Evolutionary conservation across 257 asterid species (phyloP).

Genomic region (Nicotiana undulata): DNA sequence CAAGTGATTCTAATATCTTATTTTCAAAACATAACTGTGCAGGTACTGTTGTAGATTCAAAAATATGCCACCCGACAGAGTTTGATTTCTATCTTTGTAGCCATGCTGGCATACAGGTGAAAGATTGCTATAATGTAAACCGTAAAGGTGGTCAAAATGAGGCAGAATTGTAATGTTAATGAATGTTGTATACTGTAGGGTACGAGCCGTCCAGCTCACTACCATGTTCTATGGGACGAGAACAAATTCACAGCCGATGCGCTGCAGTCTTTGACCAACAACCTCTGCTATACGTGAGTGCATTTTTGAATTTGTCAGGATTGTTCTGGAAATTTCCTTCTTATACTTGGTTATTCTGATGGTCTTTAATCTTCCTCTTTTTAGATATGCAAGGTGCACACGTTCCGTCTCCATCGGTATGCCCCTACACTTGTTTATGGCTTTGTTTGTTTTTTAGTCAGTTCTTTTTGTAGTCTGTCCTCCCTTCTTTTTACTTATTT

Average conservation of each 20-base stretch:
- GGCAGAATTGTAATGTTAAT: background rate
- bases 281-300: conserved; percentile 91
- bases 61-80: conserved; percentile 94
- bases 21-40: background rate
- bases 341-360: background rate
- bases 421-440: background rate
- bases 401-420: conserved; percentile 93
- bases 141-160: background rate
- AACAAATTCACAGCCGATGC: conserved; percentile 84
- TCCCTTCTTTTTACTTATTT: background rate
- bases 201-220: conserved; percentile 89
- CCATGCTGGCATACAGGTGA: conserved; percentile 95
- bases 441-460: background rate
- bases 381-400: conserved; percentile 89
- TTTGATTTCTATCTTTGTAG: conserved; percentile 95
- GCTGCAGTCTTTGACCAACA: conserved; percentile 71
- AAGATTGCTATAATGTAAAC: background rate
- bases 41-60: conserved; percentile 97
- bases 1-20: background rate
- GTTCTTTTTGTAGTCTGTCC: background rate
- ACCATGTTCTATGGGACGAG: conserved; percentile 94
- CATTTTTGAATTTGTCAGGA: background rate
- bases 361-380: background rate
- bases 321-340: background rate
- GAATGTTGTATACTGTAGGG: conserved; percentile 36